Base-by-base conservation (phyloP, 140 eudicot species). In the Cichorium intybus region DNA sequence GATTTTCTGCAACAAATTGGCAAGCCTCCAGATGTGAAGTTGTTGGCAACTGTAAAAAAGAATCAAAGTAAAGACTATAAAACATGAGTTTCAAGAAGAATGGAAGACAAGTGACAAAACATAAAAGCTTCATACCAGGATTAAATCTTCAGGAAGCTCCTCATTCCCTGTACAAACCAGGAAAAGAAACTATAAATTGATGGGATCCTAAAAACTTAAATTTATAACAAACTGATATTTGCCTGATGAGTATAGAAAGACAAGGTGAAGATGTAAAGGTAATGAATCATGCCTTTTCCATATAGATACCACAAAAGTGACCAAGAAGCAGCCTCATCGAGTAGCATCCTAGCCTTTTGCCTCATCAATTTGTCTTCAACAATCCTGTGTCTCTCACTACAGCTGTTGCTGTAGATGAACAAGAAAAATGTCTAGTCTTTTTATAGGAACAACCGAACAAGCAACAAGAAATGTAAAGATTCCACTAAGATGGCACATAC, bases 281-380 rank as follows among this genome's bases (percentile, higher is more conserved):
- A 23, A 26, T 47, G 50, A 54, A 56, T 27, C 70, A 47, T 83
- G 43, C 99, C 99, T 79, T 92, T 92, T 55, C 99, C 99, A 59
- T 88, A 92, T n/a, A 92, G 71, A 64, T 85, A 82, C 99, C 99
- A 92, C 81, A 92, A 76, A 68, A 92, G 96, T 51, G 99, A 92
- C 99, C 99, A 92, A 41, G 99, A 88, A 41, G 99, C 99, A 79
- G 99, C 99, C 75, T 92, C 99, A 57, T 92, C 96, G 68, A 88
- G 96, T 72, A 92, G 81, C 69, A 88, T 48, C 67, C 65, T 74
- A 79, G 96, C 89, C 60, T 82, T 92, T 73, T 88, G 96, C 74
- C 95, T 82, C 96, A 85, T 85, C 68, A 92, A 79, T 73, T 80
- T 92, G 76, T 92, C 99, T 84, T 92, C 98, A 17, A 88, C 81